Conservation (phyloP, 345 rosid species). For the Psidium friedrichsthalianum region DNA sequence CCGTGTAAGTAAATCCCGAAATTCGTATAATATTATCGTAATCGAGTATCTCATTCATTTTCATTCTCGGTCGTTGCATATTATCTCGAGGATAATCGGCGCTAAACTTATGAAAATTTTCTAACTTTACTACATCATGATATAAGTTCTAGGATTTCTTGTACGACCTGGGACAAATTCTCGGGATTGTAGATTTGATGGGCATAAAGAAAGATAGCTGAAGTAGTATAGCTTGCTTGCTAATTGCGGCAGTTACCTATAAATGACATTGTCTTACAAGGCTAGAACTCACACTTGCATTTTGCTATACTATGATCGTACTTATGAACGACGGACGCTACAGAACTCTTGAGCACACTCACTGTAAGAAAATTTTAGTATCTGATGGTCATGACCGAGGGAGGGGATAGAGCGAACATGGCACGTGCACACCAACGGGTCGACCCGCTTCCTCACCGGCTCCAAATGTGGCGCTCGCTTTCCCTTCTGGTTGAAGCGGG, state of each 20-base stretch:
- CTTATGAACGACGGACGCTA: background rate
- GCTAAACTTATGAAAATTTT: background rate
- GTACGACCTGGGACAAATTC: background rate
- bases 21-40: background rate
- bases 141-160: background rate
- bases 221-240: background rate
- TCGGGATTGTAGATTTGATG: background rate
- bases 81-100: background rate
- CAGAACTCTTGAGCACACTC: background rate
- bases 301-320: background rate
- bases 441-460: conserved; percentile 55
- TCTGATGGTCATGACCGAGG: background rate
- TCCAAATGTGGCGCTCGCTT: conserved; percentile 8
- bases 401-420: background rate
- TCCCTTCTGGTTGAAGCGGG: conserved; percentile 32
- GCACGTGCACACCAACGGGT: background rate
- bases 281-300: background rate
- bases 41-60: background rate
- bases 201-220: background rate
- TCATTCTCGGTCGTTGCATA: background rate
- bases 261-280: background rate
- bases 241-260: background rate
- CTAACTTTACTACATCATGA: background rate
- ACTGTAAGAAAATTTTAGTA: background rate
- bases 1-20: background rate